Evolutionary conservation across 2,329 filamentous ascomycete genomes (phyloP), one percentile per base, ranked within the genome.

Genomic region (Dactylellina sp.): DNA sequence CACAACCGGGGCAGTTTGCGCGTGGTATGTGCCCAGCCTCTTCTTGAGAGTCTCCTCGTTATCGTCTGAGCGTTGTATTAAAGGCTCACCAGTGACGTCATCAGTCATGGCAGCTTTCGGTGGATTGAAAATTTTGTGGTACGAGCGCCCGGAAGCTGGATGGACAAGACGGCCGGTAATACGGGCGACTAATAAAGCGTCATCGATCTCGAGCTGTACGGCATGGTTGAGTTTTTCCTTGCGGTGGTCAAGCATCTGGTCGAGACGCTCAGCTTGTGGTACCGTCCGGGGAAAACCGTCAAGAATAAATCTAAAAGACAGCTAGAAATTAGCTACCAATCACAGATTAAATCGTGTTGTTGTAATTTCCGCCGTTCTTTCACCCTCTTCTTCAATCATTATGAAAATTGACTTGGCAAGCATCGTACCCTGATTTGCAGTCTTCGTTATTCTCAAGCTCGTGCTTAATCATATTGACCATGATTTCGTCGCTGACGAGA

Each of bases 381-480:
- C 18, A 2, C 22, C 16, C 24, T 44, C 25, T 35, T 5, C 18
- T 14, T 44, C 46, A 9, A 28, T n/a, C 14, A 12, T 11, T 18
- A 39, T 55, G 6, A 44, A 9, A 20, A 16, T 53, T 35, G 62
- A 75, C 37, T 61, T 32, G 24, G 28, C 20, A 32, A 32, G 60
- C 53, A 60, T 84, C 87, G 79, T 86, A 97, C 94, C 95, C 95
- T 83, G 94, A 94, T 85, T 91, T 91, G 88, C 95, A 99, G 85
- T 99, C 94, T 80, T 87, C 84, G 86, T 99, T 99, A 84, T 87
- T 90, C 80, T 96, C 91, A 57, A 99, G 87, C 86, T 99, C 94
- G 82, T 90, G 91, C 88, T 95, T 94, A 86, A 99, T 99, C 95
- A 99, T 99, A 83, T 94, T 93, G 83, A 99, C 91, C 88, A 99